These are phyloP conservation scores for Aspergillus pseudotamarii DNA, from an alignment of 2,329 filamentous ascomycete genomes.

Conservation along the genomic window DNA sequence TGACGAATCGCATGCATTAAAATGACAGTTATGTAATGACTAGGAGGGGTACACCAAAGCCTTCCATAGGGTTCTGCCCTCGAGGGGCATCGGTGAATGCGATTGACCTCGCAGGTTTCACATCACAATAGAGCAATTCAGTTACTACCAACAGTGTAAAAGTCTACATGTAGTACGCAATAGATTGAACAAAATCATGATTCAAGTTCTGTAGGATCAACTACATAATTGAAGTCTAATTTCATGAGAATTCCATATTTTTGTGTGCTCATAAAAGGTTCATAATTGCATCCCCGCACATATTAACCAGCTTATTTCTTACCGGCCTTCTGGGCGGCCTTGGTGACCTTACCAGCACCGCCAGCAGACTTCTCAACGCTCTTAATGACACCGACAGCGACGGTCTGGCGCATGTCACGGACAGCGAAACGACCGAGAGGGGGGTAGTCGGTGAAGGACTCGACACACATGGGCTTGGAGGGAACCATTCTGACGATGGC, in stretches of 20 bases:
- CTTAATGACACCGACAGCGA: constrained; percentile 58
- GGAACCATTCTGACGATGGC: constrained; percentile 99
- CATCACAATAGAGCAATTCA: no score
- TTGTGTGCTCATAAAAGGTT: constrained; percentile 8
- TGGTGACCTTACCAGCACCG: constrained; percentile 62
- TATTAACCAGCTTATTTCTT: constrained; percentile 22
- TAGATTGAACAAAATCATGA: neutral
- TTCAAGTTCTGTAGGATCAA: constrained; percentile 2
- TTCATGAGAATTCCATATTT: constrained; percentile 4
- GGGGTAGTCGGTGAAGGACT: constrained; percentile 99
- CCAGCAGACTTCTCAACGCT: constrained; percentile 68
- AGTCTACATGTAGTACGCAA: no score
- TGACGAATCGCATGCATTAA: no score
- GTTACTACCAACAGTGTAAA: no score
- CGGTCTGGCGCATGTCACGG: constrained; percentile 73
- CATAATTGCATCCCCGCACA: constrained; percentile 5
- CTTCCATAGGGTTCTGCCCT: no score
- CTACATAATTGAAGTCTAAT: constrained; percentile 5
- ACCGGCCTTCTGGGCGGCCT: constrained; percentile 66
- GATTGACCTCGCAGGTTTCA: no score
- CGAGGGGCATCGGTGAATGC: no score
- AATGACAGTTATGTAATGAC: no score
- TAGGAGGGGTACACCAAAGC: no score
- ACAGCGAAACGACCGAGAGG: constrained; percentile 99
- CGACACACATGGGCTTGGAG: constrained; percentile 99